Percentiles rank a stretch among this genome's conserved stretches.
These are phyloP conservation scores for Calonectria pteridis DNA, from an alignment of 2,329 filamentous ascomycete species.

Conservation along the genomic window DNA sequence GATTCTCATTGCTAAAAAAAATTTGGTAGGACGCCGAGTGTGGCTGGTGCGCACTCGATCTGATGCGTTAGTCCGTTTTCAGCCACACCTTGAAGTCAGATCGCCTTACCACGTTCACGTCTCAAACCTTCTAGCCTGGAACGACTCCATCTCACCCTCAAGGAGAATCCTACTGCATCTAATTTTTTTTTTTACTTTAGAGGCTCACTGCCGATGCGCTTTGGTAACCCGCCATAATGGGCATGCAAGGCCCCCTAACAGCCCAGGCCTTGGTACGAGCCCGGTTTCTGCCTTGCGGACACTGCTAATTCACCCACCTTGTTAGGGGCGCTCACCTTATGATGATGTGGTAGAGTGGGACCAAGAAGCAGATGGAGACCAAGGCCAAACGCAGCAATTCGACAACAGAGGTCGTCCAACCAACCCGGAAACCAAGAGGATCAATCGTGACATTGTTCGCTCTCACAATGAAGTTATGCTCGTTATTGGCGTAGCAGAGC, in stretches of 20 bases:
- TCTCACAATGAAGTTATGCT: constrained; percentile 75
- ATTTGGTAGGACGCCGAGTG: constrained; percentile 28
- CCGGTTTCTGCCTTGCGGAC: neutral
- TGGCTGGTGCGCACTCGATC: constrained; percentile 8
- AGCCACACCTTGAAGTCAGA: neutral
- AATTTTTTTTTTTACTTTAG: neutral
- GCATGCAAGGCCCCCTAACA: constrained; percentile 67
- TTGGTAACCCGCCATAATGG: constrained; percentile 55
- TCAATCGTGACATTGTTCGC: constrained; percentile 69
- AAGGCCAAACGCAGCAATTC: constrained; percentile 59
- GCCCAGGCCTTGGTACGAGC: constrained; percentile 66
- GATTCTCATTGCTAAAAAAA: constrained; percentile 32
- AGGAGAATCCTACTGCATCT: neutral
- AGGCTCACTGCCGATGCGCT: constrained; percentile 19
- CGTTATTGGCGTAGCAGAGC: constrained; percentile 72
- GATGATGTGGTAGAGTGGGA: constrained; percentile 68
- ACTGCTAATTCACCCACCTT: constrained; percentile 20
- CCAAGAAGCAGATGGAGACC: constrained; percentile 55
- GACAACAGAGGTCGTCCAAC: constrained; percentile 68
- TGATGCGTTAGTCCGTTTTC: constrained; percentile 10
- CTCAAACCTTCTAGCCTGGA: neutral
- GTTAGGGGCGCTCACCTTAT: constrained; percentile 70
- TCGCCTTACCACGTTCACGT: constrained; percentile 1
- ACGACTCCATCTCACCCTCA: neutral
- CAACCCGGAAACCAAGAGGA: constrained; percentile 65